Evolutionary conservation across 148 eudicot species (phyloP), one percentile per base, ranked within the genome.

Genomic region (Fagopyrum esculentum): DNA sequence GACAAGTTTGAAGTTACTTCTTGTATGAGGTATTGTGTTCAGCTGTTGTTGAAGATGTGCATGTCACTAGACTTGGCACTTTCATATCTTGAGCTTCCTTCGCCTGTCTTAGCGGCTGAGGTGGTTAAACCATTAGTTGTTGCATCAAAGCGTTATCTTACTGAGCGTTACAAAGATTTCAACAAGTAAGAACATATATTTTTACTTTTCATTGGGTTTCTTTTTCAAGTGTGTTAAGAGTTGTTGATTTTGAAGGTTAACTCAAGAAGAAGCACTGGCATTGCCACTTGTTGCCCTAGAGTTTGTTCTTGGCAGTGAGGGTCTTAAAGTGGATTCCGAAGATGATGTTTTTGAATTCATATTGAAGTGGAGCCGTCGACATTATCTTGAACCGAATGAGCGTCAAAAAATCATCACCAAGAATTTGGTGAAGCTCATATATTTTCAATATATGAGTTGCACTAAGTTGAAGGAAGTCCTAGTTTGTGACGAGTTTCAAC

Each of bases 241-340:
- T n/a, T n/a, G n/a, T 51, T 51, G 55, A 51, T 51, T 15, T n/a
- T 73, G 60, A 50, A 90, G 96, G 92, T 87, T 73, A 91, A 86
- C 73, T 79, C 92, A 88, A 76, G 90, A 90, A 0, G 97, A 92
- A 85, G 88, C 88, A 59, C 80, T 90, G 88, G 73, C 63, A 76
- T 82, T 92, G 71, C 95, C 97, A 57, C 88, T 92, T 69, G 87
- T 92, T 46, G 95, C 92, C 71, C 77, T 92, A 11, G 92, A 92
- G 80, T 89, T 94, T 69, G 61, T 92, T 71, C 81, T 92, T 75
- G 81, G 87, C 1, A 90, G 91, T 72, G 89, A 85, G 59, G 91
- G 88, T 75, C 91, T 92, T 68, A 91, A 92, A 49, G 92, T 92
- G 73, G 91, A 94, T 74, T 92, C 97, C 13, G 97, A 92, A 82